Percentiles rank a stretch among this genome's conserved stretches.
Conservation (phyloP, 345 rosid genomes). For the Ceriops zippeliana region DNA sequence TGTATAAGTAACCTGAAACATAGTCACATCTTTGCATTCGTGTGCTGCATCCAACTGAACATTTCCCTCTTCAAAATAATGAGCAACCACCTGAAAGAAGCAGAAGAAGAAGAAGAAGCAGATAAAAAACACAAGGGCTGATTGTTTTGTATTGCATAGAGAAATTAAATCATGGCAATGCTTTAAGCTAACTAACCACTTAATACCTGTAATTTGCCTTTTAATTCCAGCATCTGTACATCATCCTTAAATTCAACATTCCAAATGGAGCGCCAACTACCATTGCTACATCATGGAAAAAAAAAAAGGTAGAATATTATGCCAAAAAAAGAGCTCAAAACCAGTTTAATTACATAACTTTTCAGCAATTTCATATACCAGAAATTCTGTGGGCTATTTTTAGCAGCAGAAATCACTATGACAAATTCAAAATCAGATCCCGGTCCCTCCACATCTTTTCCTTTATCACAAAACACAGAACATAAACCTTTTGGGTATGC, state of each 20-base stretch:
- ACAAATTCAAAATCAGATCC: conserved; percentile 87
- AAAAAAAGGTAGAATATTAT: not conserved
- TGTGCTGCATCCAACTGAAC: conserved; percentile 91
- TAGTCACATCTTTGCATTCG: not conserved
- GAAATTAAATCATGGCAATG: not conserved
- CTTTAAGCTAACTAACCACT: not conserved
- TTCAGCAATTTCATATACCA: conserved; percentile 49
- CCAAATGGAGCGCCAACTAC: conserved; percentile 97
- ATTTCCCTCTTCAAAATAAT: conserved; percentile 98
- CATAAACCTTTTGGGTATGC: conserved; percentile 89
- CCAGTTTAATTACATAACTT: not conserved
- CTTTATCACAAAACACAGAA: conserved; percentile 68
- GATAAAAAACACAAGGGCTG: not conserved
- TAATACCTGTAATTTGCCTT: conserved; percentile 80
- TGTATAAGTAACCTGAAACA: not conserved
- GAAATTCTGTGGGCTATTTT: conserved; percentile 90
- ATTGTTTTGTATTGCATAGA: not conserved
- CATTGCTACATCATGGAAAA: conserved; percentile 51
- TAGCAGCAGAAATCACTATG: conserved; percentile 77
- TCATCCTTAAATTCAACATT: conserved; percentile 79
- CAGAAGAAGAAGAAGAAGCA: not conserved
- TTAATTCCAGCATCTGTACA: conserved; percentile 57
- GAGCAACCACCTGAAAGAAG: conserved; percentile 76
- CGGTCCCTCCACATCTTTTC: conserved; percentile 79
- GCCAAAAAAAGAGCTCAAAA: not conserved